Base-by-base conservation (phyloP, 1,284 basidiomycete species). In the Trametes hirsuta region DNA sequence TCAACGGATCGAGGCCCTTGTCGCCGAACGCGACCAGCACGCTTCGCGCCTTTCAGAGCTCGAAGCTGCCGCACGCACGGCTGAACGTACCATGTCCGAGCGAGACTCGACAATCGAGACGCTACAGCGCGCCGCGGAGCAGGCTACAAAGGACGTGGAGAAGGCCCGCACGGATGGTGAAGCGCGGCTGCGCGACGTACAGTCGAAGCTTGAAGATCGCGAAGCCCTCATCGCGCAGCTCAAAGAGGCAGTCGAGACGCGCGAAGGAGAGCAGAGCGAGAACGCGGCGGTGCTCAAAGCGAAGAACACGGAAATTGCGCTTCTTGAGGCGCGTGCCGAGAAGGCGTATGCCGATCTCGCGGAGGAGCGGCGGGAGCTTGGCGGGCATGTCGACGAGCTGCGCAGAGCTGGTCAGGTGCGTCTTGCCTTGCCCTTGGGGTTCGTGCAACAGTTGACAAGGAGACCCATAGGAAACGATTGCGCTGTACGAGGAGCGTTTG, bases 401-500 rank as follows among this genome's bases (percentile, higher is more conserved):
- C 82, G 92, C 51, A 81, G 83, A 61, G 94, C 94, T 22, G 94
- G 95, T 22, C 91, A 93, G 77, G 91, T 91, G 69, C 62, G 77
- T 65, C n/a, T 51, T 45, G 25, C 39, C 25, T 6, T 30, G 18
- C 18, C 46, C 22, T 40, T n/a, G 14, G 18, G 18, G 12, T 11
- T 24, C 11, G 15, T 14, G 22, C 4, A 18, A 18, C 21, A 6
- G 35, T 34, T 54, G 55, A 51, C n/a, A 3, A 0, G 22, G 22
- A 10, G 10, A 12, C n/a, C 18, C 44, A 25, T 68, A 94, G 91
- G 92, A 95, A 84, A 95, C 93, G 1, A 95, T 95, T 65, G 92
- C 91, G 37, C 79, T 97, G 37, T 97, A 97, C 70, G 95, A 98
- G 77, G 93, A 95, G 68, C 86, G 90, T 37, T 79, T 96, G 22